These are phyloP conservation scores for Chaetoscypha palmicola DNA, from an alignment of 2,329 filamentous ascomycete species.

Conservation along the genomic window DNA sequence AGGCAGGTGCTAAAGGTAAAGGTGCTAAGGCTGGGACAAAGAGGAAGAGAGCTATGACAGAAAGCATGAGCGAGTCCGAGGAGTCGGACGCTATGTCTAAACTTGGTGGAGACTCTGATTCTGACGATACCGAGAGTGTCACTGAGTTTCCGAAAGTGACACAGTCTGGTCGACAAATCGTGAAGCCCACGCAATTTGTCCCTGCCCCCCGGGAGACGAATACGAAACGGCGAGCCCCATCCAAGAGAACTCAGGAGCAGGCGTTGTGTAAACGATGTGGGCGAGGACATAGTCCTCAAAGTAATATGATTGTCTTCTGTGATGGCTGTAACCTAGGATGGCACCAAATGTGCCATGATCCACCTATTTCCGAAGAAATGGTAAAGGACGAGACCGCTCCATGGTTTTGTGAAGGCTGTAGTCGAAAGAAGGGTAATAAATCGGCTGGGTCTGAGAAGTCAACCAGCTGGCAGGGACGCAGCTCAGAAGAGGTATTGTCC, in stretches of 20 bases:
- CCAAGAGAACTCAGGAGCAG: conserved; percentile 54
- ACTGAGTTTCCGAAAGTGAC: conserved; percentile 56
- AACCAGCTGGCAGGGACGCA: conserved; percentile 30
- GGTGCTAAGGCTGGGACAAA: conserved; percentile 23
- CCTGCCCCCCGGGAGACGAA: conserved; percentile 43
- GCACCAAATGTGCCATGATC: conserved; percentile 77
- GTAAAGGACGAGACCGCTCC: conserved; percentile 58
- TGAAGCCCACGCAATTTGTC: conserved; percentile 57
- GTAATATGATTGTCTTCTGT: conserved; percentile 79
- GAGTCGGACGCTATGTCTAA: conserved; percentile 29
- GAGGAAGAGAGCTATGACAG: conserved; percentile 27
- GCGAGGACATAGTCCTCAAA: conserved; percentile 62
- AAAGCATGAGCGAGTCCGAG: conserved; percentile 22
- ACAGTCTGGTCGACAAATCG: conserved; percentile 67
- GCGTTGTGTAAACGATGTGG: conserved; percentile 66
- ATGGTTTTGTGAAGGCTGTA: conserved; percentile 65
- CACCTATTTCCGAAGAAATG: conserved; percentile 62
- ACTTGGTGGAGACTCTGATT: conserved; percentile 33
- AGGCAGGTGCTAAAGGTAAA: conserved; percentile 11
- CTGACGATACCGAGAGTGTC: conserved; percentile 35
- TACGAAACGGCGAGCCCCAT: conserved; percentile 34
- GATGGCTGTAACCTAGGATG: conserved; percentile 73
- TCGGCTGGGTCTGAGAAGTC: conserved; percentile 31
- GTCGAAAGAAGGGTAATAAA: conserved; percentile 40
- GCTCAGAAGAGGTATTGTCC: conserved; percentile 39